Base-by-base conservation (phyloP, 805 yeast species). In the Kazachstania martiniae region DNA sequence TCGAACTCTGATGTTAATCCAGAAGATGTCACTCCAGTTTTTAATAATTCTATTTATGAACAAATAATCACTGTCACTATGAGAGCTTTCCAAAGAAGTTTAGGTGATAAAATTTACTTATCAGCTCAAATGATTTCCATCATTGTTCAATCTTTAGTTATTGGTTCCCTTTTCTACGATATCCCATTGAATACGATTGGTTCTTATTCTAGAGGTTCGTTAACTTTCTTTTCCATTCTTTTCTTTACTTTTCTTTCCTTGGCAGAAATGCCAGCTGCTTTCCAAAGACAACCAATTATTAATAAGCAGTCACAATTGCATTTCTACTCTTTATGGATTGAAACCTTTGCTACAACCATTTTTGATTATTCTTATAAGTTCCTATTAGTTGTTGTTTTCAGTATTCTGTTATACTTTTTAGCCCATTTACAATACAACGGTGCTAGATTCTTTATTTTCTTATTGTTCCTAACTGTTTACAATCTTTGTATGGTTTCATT, bases 271-370 rank as follows among this genome's bases (percentile, higher is more conserved):
- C 59, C 66, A 30, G 53, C 58, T 21, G 47, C 68, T 44, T 61
- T 71, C 47, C 65, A 58, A 29, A 61, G 68, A 27, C 63, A 74
- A 36, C 62, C 70, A 25, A 66, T 80, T 40, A 68, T 77, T 21
- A 68, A 62, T 41, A 78, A 79, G 48, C 89, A 80, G 46, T 68
- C 72, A 42, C 64, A 68, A 36, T 76, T 74, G 43, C 72, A 77
- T 7, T 68, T 77, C 41, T 79, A 78, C 50, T 65, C 72, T 27
- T 78, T 81, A 8, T 68, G 82, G 24, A 70, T 77, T 8, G 85
- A 79, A 51, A 78, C 81, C 1, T 41, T 79, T 5, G 74, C 82
- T 0, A 58, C 73, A 5, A 62, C 74, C 28, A 39, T 74, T 6
- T 67, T 77, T 9, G 79, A 74, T 35, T 53, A 78, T 40, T 82